These are phyloP conservation scores for Hymenoscyphus linearis DNA, from an alignment of 2,329 filamentous ascomycete genomes.

Conservation along the genomic window DNA sequence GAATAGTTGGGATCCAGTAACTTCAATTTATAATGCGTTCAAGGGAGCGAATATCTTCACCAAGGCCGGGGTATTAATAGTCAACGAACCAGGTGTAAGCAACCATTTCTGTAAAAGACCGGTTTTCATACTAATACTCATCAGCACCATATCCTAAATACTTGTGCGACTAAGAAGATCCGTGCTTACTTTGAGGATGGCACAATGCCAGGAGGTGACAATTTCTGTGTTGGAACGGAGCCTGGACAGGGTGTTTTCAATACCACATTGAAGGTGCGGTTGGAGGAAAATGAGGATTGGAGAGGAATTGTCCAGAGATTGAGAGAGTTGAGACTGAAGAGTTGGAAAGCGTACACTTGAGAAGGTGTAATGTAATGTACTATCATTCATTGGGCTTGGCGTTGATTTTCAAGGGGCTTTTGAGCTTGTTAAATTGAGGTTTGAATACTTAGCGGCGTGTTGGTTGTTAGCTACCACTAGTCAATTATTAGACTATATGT, in stretches of 20 bases:
- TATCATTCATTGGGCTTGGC: background rate
- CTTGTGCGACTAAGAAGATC: slow-evolving; percentile 31
- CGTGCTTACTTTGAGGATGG: slow-evolving; percentile 36
- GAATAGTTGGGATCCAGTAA: slow-evolving; percentile 31
- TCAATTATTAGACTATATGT: background rate
- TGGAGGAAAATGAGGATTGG: background rate
- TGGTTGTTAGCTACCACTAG: background rate
- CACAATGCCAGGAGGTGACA: slow-evolving; percentile 38
- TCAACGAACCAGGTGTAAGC: slow-evolving; percentile 46
- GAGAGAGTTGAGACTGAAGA: background rate
- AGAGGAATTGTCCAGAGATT: background rate
- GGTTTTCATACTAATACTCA: slow-evolving; percentile 20
- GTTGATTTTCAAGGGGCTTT: background rate
- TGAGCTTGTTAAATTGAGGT: background rate
- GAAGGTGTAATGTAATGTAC: background rate
- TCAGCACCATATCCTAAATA: slow-evolving; percentile 22
- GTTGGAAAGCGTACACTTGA: background rate
- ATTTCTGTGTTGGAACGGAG: slow-evolving; percentile 35
- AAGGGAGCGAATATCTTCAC: slow-evolving; percentile 35
- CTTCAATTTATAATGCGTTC: slow-evolving; percentile 26
- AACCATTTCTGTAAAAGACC: slow-evolving; percentile 33
- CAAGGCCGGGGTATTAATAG: slow-evolving; percentile 41
- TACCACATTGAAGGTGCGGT: background rate
- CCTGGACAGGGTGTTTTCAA: background rate
- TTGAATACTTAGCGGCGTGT: background rate